Conservation (phyloP, 345 rosid species). For the Reutealis trisperma region DNA sequence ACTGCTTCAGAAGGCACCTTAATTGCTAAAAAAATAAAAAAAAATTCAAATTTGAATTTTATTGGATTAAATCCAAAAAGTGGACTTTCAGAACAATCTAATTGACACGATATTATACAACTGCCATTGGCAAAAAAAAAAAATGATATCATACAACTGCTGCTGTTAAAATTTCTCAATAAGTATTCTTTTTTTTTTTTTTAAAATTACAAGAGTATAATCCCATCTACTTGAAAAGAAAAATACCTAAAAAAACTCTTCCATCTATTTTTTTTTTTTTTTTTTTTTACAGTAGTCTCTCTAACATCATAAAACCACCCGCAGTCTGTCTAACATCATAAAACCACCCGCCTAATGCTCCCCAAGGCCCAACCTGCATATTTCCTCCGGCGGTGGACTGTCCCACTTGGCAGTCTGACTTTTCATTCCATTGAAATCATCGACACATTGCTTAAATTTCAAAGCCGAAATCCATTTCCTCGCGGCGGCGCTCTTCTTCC, state of each 20-base stretch:
- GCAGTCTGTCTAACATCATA: background rate
- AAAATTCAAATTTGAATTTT: no score
- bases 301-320: background rate
- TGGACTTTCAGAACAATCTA: no score
- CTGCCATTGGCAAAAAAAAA: no score
- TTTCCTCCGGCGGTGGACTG: conserved; percentile 59
- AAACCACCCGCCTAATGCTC: background rate
- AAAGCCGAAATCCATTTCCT: conserved; percentile 43
- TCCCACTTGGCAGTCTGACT: conserved; percentile 54
- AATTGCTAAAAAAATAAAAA: no score
- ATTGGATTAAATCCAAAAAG: no score
- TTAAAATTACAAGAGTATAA: background rate
- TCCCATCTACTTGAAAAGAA: background rate
- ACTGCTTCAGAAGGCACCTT: no score
- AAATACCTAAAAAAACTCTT: background rate
- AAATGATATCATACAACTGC: no score
- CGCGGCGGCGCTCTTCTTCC: conserved; percentile 47
- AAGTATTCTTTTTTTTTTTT: no score
- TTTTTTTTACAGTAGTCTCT: conserved; percentile 14
- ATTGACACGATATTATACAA: no score
- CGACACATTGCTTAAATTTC: conserved; percentile 45
- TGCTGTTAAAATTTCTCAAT: no score
- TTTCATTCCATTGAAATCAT: conserved; percentile 61
- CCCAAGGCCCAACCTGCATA: conserved; percentile 54
- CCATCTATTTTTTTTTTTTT: background rate